Conservation (phyloP, 2,329 filamentous ascomycete species). For the Biscogniauxia mediterranea region DNA sequence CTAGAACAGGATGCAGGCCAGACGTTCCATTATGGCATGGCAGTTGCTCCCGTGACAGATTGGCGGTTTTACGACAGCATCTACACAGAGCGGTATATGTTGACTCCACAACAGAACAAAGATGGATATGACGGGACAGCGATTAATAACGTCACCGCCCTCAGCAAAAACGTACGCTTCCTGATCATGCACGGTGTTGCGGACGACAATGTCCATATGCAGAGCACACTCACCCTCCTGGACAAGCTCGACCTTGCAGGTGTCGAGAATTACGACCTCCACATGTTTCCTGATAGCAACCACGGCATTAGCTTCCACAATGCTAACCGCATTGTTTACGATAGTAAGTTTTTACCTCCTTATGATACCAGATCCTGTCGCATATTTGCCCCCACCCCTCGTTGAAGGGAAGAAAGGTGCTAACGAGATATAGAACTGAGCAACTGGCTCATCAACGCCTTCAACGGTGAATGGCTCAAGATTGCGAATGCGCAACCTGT, state of each 20-base stretch:
- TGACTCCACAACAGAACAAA: slow-evolving; percentile 80
- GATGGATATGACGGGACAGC: slow-evolving; percentile 73
- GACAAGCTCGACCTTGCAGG: slow-evolving; percentile 80
- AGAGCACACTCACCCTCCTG: slow-evolving; percentile 84
- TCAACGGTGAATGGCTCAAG: slow-evolving; percentile 91
- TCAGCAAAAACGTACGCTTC: slow-evolving; percentile 79
- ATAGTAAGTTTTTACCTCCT: slow-evolving; percentile 64
- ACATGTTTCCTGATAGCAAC: slow-evolving; percentile 94
- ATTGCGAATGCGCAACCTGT: slow-evolving; percentile 48
- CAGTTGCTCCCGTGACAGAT: slow-evolving; percentile 96
- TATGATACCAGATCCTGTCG: background rate
- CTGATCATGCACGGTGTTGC: slow-evolving; percentile 94
- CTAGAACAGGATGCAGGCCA: slow-evolving; percentile 85
- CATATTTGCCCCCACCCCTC: background rate
- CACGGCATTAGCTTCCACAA: slow-evolving; percentile 95
- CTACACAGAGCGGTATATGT: slow-evolving; percentile 97
- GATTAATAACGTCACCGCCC: slow-evolving; percentile 70
- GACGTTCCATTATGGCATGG: slow-evolving; percentile 96
- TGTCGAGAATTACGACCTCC: slow-evolving; percentile 92
- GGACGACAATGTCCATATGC: slow-evolving; percentile 97
- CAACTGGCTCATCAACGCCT: slow-evolving; percentile 94
- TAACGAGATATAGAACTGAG: slow-evolving; percentile 61
- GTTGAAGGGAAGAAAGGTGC: slow-evolving; percentile 14
- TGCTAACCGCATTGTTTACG: slow-evolving; percentile 86
- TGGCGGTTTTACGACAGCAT: slow-evolving; percentile 95